Conservation (phyloP, 208 protist genomes). For the Acanthamoeba divionensis region DNA sequence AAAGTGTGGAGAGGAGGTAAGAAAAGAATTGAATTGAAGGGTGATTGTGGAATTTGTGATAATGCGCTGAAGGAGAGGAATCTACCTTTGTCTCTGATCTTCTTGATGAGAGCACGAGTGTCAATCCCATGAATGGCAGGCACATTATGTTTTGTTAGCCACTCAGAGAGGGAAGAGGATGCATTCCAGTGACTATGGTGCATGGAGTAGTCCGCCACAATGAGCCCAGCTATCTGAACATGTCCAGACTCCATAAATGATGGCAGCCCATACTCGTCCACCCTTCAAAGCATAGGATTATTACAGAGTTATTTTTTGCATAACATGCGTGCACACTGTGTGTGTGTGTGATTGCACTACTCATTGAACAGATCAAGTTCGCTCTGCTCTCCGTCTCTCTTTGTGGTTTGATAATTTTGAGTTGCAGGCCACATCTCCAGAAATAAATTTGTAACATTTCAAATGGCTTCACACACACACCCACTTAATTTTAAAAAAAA, state of each 20-base stretch:
- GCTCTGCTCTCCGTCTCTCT: background rate
- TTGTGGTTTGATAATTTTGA: no score
- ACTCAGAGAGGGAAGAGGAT: constrained; percentile 81
- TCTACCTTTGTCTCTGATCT: constrained; percentile 90
- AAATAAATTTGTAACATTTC: no score
- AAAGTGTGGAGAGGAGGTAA: no score
- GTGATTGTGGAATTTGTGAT: no score
- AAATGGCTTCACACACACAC: no score
- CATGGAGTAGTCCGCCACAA: constrained; percentile 93
- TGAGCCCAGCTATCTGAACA: constrained; percentile 83
- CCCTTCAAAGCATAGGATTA: background rate
- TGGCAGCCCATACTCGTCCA: constrained; percentile 88
- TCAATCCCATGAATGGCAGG: constrained; percentile 96
- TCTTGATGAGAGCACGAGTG: constrained; percentile 95
- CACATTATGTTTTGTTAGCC: constrained; percentile 91
- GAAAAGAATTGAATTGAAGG: no score
- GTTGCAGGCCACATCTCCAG: no score
- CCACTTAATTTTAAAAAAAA: no score
- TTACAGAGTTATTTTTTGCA: background rate
- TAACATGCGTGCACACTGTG: no score
- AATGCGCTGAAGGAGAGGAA: background rate
- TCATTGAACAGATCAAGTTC: background rate
- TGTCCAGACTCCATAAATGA: constrained; percentile 93
- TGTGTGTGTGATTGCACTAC: no score
- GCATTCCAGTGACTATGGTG: constrained; percentile 94